Conservation (phyloP, 768 basidiomycete genomes). For the Mycena kentingensis region DNA sequence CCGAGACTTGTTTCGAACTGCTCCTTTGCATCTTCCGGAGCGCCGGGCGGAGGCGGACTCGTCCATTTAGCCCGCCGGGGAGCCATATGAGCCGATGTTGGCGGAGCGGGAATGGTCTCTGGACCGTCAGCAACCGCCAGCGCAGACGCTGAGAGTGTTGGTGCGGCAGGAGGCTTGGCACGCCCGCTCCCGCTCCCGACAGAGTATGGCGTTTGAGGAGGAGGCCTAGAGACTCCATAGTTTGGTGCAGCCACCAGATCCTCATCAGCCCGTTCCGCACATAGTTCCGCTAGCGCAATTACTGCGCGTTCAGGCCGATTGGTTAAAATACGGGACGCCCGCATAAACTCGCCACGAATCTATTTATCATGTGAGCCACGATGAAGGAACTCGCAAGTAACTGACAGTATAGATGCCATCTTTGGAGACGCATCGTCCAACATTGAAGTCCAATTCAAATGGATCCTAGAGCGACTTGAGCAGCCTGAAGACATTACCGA, state of each 20-base stretch:
- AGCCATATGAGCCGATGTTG: conserved; percentile 69
- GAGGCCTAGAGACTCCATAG: conserved; percentile 46
- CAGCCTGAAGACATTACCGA: not conserved
- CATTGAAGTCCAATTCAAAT: conserved; percentile 95
- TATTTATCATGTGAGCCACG: conserved; percentile 34
- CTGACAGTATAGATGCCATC: conserved; percentile 93
- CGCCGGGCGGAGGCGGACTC: conserved; percentile 79
- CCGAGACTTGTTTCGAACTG: conserved; percentile 71
- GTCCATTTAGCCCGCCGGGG: conserved; percentile 83
- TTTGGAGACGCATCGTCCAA: conserved; percentile 93
- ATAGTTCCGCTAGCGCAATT: conserved; percentile 82
- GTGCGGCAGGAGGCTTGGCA: conserved; percentile 40
- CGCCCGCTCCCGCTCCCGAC: conserved; percentile 64
- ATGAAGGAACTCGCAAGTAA: conserved; percentile 6
- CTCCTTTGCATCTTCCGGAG: conserved; percentile 63
- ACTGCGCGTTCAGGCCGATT: conserved; percentile 80
- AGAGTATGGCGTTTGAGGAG: conserved; percentile 73
- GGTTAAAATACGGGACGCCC: conserved; percentile 84
- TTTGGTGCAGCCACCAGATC: conserved; percentile 56
- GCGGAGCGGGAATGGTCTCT: conserved; percentile 46
- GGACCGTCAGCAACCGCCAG: conserved; percentile 32
- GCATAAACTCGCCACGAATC: conserved; percentile 99
- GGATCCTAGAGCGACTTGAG: conserved; percentile 68
- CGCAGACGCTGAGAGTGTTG: conserved; percentile 59
- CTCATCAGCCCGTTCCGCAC: conserved; percentile 83